Base-by-base conservation (phyloP, 371 early-diverging fungal species). In the Apophysomyces ossiformis region DNA sequence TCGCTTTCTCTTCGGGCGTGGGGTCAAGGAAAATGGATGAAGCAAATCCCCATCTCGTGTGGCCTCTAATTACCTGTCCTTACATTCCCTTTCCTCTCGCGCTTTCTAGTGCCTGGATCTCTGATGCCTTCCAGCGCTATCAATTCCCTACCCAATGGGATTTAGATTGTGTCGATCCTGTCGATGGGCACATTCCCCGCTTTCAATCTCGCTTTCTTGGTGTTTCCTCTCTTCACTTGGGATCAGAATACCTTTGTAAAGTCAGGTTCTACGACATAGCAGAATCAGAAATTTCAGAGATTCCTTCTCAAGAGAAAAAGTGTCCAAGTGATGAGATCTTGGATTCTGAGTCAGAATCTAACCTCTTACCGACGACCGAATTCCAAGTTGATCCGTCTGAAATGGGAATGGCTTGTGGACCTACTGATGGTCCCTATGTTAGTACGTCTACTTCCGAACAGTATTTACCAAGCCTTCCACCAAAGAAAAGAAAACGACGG, bases 241-340 rank as follows among this genome's bases (percentile, higher is more conserved):
- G 73, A 59, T 41, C 64, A 8, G 60, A 43, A 5, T 57, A 60
- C 38, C 64, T 66, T 37, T 69, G 72, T 18, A 41, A 62, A 11
- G 69, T 64, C 37, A 61, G 69, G 1, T 77, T 81, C 44, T 81
- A 73, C 67, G 78, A 81, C 67, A 73, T 81, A 57, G 70, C 72
- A 50, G 75, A 74, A 61, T 80, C 77, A 69, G 81, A 80, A 74
- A 79, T 74, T 72, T 76, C 79, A 69, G 76, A 74, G 67, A 67
- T 67, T 58, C 58, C 67, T 36, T 62, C 43, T 46, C 47, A 59
- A 12, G 61, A 61, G 15, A 57, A 54, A 12, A 66, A 18, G 50
- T 50, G 21, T 50, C 2, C 9, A 50, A 26, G 50, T 50, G 50
- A 50, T 50, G 50, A 50, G 21, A 50, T 26, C 21, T 18, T 50